Base-by-base conservation (phyloP, 2,329 filamentous ascomycete species). In the Periconia macrospinosa region DNA sequence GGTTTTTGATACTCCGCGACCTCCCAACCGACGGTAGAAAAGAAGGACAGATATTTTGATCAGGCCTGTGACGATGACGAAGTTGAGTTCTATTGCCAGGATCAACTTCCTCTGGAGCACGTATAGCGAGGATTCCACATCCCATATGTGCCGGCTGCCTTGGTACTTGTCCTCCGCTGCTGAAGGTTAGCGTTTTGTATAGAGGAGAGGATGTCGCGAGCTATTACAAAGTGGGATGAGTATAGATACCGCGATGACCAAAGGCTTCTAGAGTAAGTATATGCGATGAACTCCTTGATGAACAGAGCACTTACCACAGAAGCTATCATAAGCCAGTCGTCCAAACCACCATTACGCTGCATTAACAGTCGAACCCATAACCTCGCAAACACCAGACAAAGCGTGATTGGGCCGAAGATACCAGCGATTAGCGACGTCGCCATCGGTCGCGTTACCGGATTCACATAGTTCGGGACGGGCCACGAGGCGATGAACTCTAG, bases 41-140 rank as follows among this genome's bases (percentile, higher is more conserved):
- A 68, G 56, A 5, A 72, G 59, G 15, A 72, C 70, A 10, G 68
- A 71, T 14, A 72, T 60, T 43, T 72, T 72, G 45, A 71, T 61
- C 1, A 71, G 47, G 1, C 69, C 68, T 2, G 66, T 61, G 3
- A 57, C 59, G 6, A 56, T 14, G 44, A 66, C 65, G 44, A 71
- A 72, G 13, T 63, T 47, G 27, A 56, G 55, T 35, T 70, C 58
- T 8, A 66, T 60, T 6, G 59, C 57, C 15, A 72, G 45, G 2
- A 68, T 49, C n/a, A 61, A 63, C 54, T 70, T 67, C 9, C 65
- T 63, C 14, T 66, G 50, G 5, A 19, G 47, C 3, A 66, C 54
- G 9, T 58, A 54, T 2, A 47, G 48, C 1, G 57, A 37, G 6
- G 60, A 53, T 35, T 66, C 33, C 1, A 68, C 19, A 27, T 71